Evolutionary conservation across 768 basidiomycete genomes (phyloP), one percentile per base, ranked within the genome.

Genomic region (Rhodotorula babjevae): DNA sequence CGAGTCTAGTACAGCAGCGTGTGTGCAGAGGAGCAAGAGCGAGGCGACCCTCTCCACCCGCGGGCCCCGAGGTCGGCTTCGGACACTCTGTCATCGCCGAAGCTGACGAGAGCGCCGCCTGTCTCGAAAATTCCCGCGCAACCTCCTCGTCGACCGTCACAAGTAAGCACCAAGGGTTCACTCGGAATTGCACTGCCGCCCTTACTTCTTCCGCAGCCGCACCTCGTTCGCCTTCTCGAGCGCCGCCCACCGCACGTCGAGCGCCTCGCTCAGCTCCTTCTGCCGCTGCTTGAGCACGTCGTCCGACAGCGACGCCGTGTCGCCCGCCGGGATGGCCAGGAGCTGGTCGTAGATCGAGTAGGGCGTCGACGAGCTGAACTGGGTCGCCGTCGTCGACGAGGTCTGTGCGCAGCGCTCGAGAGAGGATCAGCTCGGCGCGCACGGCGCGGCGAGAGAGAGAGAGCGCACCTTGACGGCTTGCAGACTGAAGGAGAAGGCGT

Each of bases 311-410:
- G 47, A 36, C 25, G 63, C 27, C 12, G 68, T 64, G 44, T 67
- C 73, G 11, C 66, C 61, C 0, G 65, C 14, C 12, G 68, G 65
- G 42, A 75, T 42, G 16, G 74, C 84, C 42, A 93, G 84, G 46
- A 93, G 89, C 80, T 91, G 89, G 80, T 93, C 92, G 75, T 93
- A 86, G 66, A 93, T 83, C 62, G 87, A 86, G 78, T 92, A 93
- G 15, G 92, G 92, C 52, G 92, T 82, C 89, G 89, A 91, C 8
- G 89, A 88, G 65, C 85, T 79, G 47, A 84, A 85, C 11, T 89
- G 85, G 52, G 44, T 21, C 14, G 84, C 83, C 78, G 86, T 42
- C 84, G 84, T 29, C 31, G 46, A 11, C 11, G 61, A 33, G 84
- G 44, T 82, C 61, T 84, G 82, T 42, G 42, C 42, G 42, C 14